Percentiles rank a stretch among this genome's conserved stretches.
Evolutionary conservation across 495 filamentous ascomycete species (phyloP).

Genomic region (Neurospora tetrasperma): DNA sequence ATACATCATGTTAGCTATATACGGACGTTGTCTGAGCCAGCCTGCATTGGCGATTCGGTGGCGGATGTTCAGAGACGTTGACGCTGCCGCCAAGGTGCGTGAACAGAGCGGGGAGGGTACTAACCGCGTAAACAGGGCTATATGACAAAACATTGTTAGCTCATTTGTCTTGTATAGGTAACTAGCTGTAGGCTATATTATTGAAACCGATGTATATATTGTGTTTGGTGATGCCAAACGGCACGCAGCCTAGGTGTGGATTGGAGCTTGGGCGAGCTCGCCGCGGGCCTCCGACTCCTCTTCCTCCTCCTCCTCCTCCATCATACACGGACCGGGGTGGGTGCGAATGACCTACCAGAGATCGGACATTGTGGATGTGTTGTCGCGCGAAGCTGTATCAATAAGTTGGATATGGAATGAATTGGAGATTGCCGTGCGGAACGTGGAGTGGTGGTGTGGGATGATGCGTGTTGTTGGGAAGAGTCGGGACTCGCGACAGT

Average conservation of each 20-base stretch:
- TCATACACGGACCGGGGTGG: background rate
- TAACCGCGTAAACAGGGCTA: conserved; percentile 98
- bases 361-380: conserved; percentile 33
- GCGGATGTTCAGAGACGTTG: background rate
- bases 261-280: conserved; percentile 12
- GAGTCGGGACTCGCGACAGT: conserved; percentile 7
- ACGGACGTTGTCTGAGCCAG: background rate
- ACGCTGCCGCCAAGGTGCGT: background rate
- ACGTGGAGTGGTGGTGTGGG: conserved; percentile 4
- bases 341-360: conserved; percentile 30
- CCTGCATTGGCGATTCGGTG: background rate
- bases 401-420: conserved; percentile 4
- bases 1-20: background rate
- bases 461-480: conserved; percentile 12
- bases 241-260: conserved; percentile 16
- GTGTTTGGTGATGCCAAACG: background rate
- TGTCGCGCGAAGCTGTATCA: conserved; percentile 21
- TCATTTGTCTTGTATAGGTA: background rate
- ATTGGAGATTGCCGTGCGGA: background rate
- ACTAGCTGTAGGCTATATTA: background rate
- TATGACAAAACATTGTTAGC: conserved; percentile 18
- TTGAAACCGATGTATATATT: background rate
- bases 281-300: conserved; percentile 4
- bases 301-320: background rate
- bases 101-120: conserved; percentile 34